Base-by-base conservation (phyloP, 2,329 filamentous ascomycete species). In the Xylaria sp. region DNA sequence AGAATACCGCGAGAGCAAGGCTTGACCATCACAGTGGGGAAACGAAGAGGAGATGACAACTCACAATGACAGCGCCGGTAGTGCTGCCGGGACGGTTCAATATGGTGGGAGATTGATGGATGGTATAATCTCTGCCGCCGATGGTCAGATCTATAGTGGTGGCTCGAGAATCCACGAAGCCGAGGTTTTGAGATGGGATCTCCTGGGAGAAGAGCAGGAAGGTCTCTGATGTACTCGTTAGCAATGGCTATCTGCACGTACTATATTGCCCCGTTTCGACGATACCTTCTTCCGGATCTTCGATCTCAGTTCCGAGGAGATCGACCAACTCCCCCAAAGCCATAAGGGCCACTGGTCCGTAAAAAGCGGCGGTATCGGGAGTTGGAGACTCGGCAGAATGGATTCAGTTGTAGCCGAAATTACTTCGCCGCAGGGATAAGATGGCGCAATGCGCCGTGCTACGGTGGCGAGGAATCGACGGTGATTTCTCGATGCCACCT, bases 121-220 rank as follows among this genome's bases (percentile, higher is more conserved):
- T 89, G 33, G 84, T 85, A 61, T 92, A 87, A 71, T 96, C 91
- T 54, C 82, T 83, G 57, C 83, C 87, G 56, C 81, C 86, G 63
- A 98, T 83, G 33, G 83, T 83, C 60, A 97, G 73, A 11, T 91
- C 85, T 35, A 97, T 75, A 1, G 79, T 77, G 1, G 83, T 74
- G 9, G 90, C 87, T 66, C 85, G 87, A 15, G 90, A 80, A 74
- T 97, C 89, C 65, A 98, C 79, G 76, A 97, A 95, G 72, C 94
- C 95, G 9, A 98, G 87, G 69, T 93, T 88, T 56, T 87, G 86
- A 11, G 90, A 90, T 0, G 90, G 87, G 25, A 92, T 85, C 17
- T 86, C 79, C 73, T 90, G 87, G 43, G 92, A 89, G 80, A 96
- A 97, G 57, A 97, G 83, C 37, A 93, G 78, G 72, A 96, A 97